Conservation (phyloP, 805 yeast genomes). For the Lachancea fermentati region DNA sequence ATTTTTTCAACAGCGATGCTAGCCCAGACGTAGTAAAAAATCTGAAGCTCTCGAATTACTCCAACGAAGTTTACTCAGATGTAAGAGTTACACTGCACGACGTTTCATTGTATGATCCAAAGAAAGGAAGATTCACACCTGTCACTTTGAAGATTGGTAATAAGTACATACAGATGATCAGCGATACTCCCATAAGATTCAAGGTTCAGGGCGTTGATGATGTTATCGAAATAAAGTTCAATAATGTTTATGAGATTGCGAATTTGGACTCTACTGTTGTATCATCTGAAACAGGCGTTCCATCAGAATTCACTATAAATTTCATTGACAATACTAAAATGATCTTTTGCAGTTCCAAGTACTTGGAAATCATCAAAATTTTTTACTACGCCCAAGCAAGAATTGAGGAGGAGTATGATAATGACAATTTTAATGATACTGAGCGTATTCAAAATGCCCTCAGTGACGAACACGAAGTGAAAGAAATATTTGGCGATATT, state of each 20-base stretch:
- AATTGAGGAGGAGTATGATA: conserved; percentile 34
- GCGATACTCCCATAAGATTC: conserved; percentile 39
- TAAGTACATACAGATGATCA: conserved; percentile 53
- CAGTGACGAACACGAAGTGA: conserved; percentile 27
- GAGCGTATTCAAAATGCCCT: conserved; percentile 11
- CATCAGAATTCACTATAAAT: conserved; percentile 46
- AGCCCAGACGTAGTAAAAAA: conserved; percentile 40
- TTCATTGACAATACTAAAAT: conserved; percentile 33
- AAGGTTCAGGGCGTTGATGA: conserved; percentile 32
- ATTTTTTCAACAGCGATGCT: conserved; percentile 43
- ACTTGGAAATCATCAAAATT: conserved; percentile 62
- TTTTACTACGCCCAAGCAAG: conserved; percentile 61
- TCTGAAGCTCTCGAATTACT: conserved; percentile 39
- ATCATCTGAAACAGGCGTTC: conserved; percentile 40
- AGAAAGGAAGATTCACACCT: conserved; percentile 47
- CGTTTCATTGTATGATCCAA: conserved; percentile 46
- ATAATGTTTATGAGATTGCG: conserved; percentile 40
- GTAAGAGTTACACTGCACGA: conserved; percentile 48
- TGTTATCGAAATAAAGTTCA: conserved; percentile 34
- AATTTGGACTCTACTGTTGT: conserved; percentile 38
- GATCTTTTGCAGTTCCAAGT: conserved; percentile 44
- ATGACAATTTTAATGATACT: conserved; percentile 12
- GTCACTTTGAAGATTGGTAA: conserved; percentile 66
- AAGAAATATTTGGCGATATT: conserved; percentile 50
- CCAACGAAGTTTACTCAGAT: conserved; percentile 41